These are phyloP conservation scores for Brassica cretica DNA, from an alignment of 345 rosid genomes.

Conservation along the genomic window DNA sequence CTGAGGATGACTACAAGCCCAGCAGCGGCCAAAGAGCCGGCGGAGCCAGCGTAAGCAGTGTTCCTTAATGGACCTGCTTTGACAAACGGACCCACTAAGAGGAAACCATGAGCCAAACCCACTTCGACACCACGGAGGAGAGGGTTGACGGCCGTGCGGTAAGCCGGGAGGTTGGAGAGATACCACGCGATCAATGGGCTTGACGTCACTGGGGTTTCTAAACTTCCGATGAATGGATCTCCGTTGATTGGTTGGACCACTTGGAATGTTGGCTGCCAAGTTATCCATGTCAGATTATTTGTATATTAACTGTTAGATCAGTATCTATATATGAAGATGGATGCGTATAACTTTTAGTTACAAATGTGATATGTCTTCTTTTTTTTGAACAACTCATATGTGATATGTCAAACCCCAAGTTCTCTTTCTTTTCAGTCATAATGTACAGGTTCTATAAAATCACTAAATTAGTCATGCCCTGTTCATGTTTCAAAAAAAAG, in stretches of 20 bases:
- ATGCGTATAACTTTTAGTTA: neutral
- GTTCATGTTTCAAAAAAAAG: too few species aligned
- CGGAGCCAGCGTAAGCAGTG: constrained; percentile 72
- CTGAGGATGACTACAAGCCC: constrained; percentile 85
- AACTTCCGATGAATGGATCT: constrained; percentile 96
- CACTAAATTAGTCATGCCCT: neutral
- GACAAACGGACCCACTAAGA: constrained; percentile 90
- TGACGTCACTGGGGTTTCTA: constrained; percentile 91
- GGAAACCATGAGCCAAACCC: constrained; percentile 83
- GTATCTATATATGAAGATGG: neutral
- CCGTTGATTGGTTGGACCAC: constrained; percentile 95
- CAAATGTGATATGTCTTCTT: too few species aligned
- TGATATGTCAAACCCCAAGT: neutral
- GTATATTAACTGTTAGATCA: neutral
- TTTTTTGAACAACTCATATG: too few species aligned
- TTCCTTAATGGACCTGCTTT: constrained; percentile 87
- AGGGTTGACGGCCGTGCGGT: constrained; percentile 89
- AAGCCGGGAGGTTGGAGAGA: constrained; percentile 93
- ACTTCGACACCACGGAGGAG: constrained; percentile 88
- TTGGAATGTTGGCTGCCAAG: constrained; percentile 79
- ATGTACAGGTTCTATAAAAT: neutral
- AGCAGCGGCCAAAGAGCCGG: constrained; percentile 84
- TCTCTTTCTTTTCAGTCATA: neutral
- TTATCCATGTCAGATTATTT: neutral
- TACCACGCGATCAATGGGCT: constrained; percentile 97